These are phyloP conservation scores for Sporisorium exsertum DNA, from an alignment of 1,284 basidiomycete genomes.

Conservation along the genomic window DNA sequence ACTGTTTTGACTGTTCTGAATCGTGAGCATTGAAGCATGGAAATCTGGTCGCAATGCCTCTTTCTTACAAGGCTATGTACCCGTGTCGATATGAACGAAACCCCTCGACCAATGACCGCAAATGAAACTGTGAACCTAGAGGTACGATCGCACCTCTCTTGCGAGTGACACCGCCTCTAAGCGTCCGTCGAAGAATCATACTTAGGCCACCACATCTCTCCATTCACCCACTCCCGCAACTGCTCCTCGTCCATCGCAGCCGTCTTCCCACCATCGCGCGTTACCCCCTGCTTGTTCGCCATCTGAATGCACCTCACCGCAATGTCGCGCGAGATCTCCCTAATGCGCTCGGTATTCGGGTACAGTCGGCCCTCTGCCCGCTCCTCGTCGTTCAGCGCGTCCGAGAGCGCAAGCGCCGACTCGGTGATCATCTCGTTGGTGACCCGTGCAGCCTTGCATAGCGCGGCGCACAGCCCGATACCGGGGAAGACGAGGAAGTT, in stretches of 20 bases:
- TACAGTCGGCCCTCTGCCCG: slow-evolving; percentile 69
- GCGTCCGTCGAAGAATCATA: slow-evolving; percentile 47
- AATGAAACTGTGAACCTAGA: too few species aligned
- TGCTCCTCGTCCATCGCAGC: slow-evolving; percentile 59
- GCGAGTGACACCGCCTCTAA: not conserved
- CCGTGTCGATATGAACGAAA: not conserved
- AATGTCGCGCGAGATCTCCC: slow-evolving; percentile 62
- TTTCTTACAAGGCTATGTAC: not conserved
- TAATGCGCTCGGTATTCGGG: slow-evolving; percentile 62
- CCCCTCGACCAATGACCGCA: too few species aligned
- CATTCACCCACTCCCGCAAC: slow-evolving; percentile 59
- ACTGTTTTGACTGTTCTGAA: too few species aligned
- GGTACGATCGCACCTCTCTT: not conserved
- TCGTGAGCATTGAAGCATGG: too few species aligned
- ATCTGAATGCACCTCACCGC: slow-evolving; percentile 61
- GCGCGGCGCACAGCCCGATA: slow-evolving; percentile 67
- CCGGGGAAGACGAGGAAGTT: slow-evolving; percentile 74
- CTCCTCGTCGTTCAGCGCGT: slow-evolving; percentile 81
- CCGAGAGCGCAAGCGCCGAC: slow-evolving; percentile 78
- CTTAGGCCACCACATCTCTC: slow-evolving; percentile 65
- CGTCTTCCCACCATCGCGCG: slow-evolving; percentile 62
- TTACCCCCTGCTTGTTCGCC: slow-evolving; percentile 62
- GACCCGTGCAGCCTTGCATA: slow-evolving; percentile 79
- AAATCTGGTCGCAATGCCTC: too few species aligned
- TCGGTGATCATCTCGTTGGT: slow-evolving; percentile 79